Percentiles rank a stretch among this genome's conserved stretches.
Conservation (phyloP, 306 rosid genomes). For the Vigna hirtella region DNA sequence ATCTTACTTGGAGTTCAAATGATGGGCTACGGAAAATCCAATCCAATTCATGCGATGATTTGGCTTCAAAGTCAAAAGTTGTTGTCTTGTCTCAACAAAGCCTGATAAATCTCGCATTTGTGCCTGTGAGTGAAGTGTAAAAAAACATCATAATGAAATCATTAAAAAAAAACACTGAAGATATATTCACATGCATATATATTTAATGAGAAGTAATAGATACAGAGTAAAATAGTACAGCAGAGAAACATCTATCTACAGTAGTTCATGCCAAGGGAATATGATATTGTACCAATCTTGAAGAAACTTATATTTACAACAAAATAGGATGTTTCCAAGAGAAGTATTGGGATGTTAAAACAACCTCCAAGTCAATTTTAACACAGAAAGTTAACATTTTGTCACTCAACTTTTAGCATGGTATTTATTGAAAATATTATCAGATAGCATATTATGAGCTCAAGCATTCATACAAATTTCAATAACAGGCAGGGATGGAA, state of each 20-base stretch:
- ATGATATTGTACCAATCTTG: background rate
- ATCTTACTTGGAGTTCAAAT: conserved; percentile 85
- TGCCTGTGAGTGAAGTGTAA: conserved; percentile 63
- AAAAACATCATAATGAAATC: conserved; percentile 36
- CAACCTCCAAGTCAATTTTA: too few relatives aligned
- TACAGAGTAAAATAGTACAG: conserved; percentile 5
- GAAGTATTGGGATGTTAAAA: too few relatives aligned
- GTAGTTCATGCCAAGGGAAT: conserved; percentile 6
- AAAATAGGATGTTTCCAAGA: too few relatives aligned
- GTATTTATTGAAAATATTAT: too few relatives aligned
- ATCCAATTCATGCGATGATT: conserved; percentile 99
- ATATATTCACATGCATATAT: background rate
- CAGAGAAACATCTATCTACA: background rate
- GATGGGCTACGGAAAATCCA: conserved; percentile 94
- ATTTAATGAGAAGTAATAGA: background rate
- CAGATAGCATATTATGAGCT: too few relatives aligned
- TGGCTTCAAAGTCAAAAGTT: conserved; percentile 89
- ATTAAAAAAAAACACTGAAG: background rate
- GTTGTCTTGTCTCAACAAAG: conserved; percentile 97
- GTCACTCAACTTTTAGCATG: too few relatives aligned
- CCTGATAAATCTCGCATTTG: conserved; percentile 98
- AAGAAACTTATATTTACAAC: too few relatives aligned
- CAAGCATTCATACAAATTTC: too few relatives aligned
- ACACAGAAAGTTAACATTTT: too few relatives aligned
- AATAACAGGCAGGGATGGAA: too few relatives aligned